Conservation (phyloP, 1,139 yeast species). For the Zygosaccharomyces sapae region DNA sequence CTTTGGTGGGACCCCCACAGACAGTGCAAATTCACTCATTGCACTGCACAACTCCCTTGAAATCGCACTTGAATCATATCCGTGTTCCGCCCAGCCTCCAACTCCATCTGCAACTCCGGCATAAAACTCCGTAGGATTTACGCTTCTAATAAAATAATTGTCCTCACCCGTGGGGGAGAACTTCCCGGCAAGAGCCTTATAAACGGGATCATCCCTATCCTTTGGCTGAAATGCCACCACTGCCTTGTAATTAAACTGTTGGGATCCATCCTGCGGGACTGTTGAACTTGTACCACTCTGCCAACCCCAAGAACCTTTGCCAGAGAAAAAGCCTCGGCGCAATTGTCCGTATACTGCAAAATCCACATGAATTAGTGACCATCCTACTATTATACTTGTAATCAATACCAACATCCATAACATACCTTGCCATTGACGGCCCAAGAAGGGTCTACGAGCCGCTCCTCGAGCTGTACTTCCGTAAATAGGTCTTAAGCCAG, state of each 20-base stretch:
- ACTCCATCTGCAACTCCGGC: constrained; percentile 97
- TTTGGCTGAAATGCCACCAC: constrained; percentile 74
- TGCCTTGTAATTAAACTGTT: constrained; percentile 42
- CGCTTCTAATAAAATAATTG: constrained; percentile 58
- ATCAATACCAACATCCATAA: constrained; percentile 10
- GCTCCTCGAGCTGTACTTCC: neutral
- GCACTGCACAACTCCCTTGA: constrained; percentile 62
- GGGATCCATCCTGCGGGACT: constrained; percentile 7
- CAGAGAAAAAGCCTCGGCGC: constrained; percentile 5
- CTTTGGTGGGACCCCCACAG: constrained; percentile 41
- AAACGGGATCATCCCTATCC: constrained; percentile 49
- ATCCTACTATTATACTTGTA: constrained; percentile 10
- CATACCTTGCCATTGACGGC: constrained; percentile 15
- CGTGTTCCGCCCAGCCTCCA: constrained; percentile 94
- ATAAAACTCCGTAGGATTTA: constrained; percentile 41
- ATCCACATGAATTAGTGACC: constrained; percentile 12
- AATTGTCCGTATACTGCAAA: constrained; percentile 4
- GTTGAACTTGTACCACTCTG: neutral
- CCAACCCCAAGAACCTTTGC: constrained; percentile 2
- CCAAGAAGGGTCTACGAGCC: constrained; percentile 1
- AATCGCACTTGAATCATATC: constrained; percentile 81
- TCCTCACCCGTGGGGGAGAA: constrained; percentile 81
- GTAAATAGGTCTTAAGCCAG: constrained; percentile 1
- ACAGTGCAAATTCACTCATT: constrained; percentile 32
- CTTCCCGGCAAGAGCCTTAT: constrained; percentile 36